Evolutionary conservation across 345 rosid species (phyloP).

Genomic region (Euphorbia peplus): DNA sequence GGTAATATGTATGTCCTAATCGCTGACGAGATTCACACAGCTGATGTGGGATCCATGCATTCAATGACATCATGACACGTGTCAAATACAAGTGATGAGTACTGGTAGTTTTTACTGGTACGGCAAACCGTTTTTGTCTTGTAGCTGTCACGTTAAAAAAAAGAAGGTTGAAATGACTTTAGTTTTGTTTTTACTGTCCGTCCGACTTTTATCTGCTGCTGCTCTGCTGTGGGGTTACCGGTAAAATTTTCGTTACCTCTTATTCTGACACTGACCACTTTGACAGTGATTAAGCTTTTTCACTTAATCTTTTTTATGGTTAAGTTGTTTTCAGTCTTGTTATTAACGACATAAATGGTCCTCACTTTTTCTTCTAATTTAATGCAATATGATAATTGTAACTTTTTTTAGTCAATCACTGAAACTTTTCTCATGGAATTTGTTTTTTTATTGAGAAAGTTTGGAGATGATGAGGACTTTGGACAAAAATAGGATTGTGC

Average conservation of each 20-base stretch:
- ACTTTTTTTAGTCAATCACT: too few relatives aligned
- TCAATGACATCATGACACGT: slow-evolving; percentile 1
- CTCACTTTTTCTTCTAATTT: too few relatives aligned
- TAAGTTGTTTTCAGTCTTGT: too few relatives aligned
- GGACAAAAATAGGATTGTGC: too few relatives aligned
- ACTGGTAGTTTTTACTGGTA: too few relatives aligned
- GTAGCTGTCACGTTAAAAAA: slow-evolving; percentile 28
- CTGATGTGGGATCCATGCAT: neutral
- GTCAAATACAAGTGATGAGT: neutral
- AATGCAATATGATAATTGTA: too few relatives aligned
- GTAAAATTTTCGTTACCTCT: neutral
- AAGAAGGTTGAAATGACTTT: neutral
- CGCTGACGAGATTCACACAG: slow-evolving; percentile 23
- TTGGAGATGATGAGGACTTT: too few relatives aligned
- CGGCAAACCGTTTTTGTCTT: slow-evolving; percentile 5
- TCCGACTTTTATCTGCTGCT: neutral
- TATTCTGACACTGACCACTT: slow-evolving; percentile 8
- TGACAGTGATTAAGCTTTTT: slow-evolving; percentile 8
- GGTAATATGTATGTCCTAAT: slow-evolving; percentile 20
- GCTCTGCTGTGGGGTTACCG: too few relatives aligned
- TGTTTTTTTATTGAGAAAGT: too few relatives aligned
- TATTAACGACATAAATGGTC: too few relatives aligned
- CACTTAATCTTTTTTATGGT: neutral
- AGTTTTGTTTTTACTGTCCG: neutral
- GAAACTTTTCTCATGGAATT: too few relatives aligned